Base-by-base conservation (phyloP, 2,329 filamentous ascomycete genomes). In the Aspergillus brunneoviolaceus region DNA sequence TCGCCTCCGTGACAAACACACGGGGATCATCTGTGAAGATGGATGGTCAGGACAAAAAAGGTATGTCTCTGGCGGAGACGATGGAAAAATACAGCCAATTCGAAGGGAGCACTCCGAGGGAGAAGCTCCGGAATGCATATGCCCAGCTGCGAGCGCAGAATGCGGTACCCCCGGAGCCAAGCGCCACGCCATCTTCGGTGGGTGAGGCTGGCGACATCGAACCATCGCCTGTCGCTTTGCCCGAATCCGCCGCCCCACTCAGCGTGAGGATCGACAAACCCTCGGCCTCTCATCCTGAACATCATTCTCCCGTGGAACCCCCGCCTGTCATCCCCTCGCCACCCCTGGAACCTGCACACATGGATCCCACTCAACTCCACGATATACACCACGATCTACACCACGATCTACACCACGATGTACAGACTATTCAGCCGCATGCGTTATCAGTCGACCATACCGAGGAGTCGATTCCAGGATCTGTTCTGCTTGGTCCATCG, bases 131-230 rank as follows among this genome's bases (percentile, higher is more conserved):
- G 51, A 74, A 71, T 55, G 62, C 68, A 12, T 68, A 73, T 60
- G 72, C 69, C 21, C 65, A 69, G 39, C 59, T 74, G 33, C 64
- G 63, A n/a, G 69, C 69, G 27, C 69, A 63, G 52, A 54, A 55
- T n/a, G 62, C 59, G 48, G 35, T 63, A 27, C 57, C 45, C 9
- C 51, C 67, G n/a, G 69, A 68, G 50, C 58, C 65, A n/a, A 75
- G 73, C 27, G 69, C 61, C n/a, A 78, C 76, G 5, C 75, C 77
- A n/a, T 78, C 77, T n/a, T 78, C 76, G 31, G 69, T 71, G 3
- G 75, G 71, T 6, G 76, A 78, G 67, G 69, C 72, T 4, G 75
- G 71, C 6, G 76, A 78, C 67, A 76, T 79, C 35, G 74, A 78
- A 39, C 66, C 76, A 49, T 67, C 68, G 2, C 66, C 72, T 27